Base-by-base conservation (phyloP, 148 eudicot species). In the Polygonum maritimum region DNA sequence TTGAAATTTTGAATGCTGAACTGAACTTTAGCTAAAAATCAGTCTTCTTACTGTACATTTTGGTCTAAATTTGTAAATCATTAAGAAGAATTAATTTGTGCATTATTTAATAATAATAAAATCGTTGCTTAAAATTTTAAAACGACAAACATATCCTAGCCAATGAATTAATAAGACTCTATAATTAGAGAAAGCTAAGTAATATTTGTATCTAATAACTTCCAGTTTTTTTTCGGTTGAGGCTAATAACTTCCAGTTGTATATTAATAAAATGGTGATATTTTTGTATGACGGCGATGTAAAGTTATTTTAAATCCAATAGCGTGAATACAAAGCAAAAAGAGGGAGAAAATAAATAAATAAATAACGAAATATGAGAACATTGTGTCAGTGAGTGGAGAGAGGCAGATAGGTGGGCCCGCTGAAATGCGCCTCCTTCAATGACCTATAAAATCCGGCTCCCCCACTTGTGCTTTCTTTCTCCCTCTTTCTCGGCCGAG, bases 401-500 rank as follows among this genome's bases (percentile, higher is more conserved):
- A 21, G 31, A 58, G 65, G 6, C n/a, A 39, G 47, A 44, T 44
- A 54, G 69, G 38, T 8, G 26, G 69, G 38, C 69, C 69, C 69
- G 69, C 69, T 62, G 38, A 62, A 2, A 4, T 62, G 60, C 60
- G 60, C 60, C 60, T 54, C 60, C 3, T 18, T 54, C 22, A 10
- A 54, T 1, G 60, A 31, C 69, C 5, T 3, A 26, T 11, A 26
- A 62, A 19, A 31, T 5, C 3, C 4, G 13, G 16, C 6, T 62
- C 38, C 31, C 71, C 41, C 44, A 67, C 71, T 67, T 67, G 71
- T 15, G 15, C 41, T 16, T 36, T 36, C 67, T 60, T 11, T 67
- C 45, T 33, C 35, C 71, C 45, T 67, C 71, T 62, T 62, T 62
- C 69, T 62, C 69, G 36, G 69, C 69, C 31, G 38, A 54, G 38